Percentiles rank a stretch among this genome's conserved stretches.
Evolutionary conservation across 2,329 filamentous ascomycete genomes (phyloP).

Genomic region (Aspergillus tanneri): DNA sequence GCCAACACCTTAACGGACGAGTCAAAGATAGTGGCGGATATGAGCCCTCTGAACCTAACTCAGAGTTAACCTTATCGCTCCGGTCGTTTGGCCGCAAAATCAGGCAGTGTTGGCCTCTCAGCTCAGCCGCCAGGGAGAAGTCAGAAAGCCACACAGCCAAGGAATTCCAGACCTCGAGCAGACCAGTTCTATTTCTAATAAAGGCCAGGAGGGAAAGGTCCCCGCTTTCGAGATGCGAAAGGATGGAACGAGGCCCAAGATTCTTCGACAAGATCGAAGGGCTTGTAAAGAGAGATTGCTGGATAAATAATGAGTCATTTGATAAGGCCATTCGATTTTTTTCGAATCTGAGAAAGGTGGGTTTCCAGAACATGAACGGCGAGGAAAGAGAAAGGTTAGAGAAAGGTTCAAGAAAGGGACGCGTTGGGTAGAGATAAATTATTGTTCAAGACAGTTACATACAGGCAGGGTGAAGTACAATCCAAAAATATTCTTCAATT

Average conservation of each 20-base stretch:
- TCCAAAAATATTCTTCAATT: too few relatives aligned
- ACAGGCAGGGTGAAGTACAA: too few relatives aligned
- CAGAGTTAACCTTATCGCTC: too few relatives aligned
- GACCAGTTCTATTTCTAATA: constrained; percentile 38
- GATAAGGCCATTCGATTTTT: constrained; percentile 33
- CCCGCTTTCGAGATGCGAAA: constrained; percentile 27
- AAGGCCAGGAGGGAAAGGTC: constrained; percentile 18
- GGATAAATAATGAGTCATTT: constrained; percentile 39
- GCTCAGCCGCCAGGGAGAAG: too few relatives aligned
- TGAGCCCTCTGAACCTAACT: constrained; percentile 13
- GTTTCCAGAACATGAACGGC: constrained; percentile 31
- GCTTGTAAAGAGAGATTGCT: constrained; percentile 41
- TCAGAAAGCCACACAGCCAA: too few relatives aligned
- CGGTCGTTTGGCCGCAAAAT: too few relatives aligned
- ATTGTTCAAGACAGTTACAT: too few relatives aligned
- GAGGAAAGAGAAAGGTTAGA: constrained; percentile 34
- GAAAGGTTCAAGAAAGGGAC: too few relatives aligned
- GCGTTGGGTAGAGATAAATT: too few relatives aligned
- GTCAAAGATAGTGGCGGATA: constrained; percentile 7
- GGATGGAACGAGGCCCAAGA: constrained; percentile 31
- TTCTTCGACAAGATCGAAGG: constrained; percentile 38
- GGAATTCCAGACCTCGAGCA: constrained; percentile 27
- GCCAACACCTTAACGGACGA: constrained; percentile 14
- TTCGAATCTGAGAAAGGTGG: constrained; percentile 36
- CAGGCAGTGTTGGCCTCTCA: too few relatives aligned